Evolutionary conservation across 169 alveolate genomes (phyloP).

Genomic region (Babesia divergens): DNA sequence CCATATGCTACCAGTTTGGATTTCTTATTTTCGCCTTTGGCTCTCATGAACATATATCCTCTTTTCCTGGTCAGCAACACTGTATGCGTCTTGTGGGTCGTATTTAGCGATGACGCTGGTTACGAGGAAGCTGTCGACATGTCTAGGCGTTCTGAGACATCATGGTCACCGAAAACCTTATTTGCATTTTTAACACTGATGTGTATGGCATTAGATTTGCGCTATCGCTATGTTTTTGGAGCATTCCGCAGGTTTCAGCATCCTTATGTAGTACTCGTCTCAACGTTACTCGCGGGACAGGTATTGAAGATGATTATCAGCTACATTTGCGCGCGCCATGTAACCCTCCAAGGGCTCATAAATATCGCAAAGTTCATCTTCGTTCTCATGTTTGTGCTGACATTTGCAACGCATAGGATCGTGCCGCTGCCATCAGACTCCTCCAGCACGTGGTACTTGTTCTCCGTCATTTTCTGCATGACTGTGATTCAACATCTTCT

Average conservation of each 20-base stretch:
- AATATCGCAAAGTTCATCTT: constrained; percentile 12
- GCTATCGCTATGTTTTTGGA: not conserved
- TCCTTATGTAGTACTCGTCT: not conserved
- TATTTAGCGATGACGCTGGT: constrained; percentile 1
- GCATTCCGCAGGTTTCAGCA: not conserved
- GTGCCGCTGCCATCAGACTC: not conserved
- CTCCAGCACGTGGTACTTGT: constrained; percentile 1
- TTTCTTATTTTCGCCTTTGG: constrained; percentile 5
- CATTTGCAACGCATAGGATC: not conserved
- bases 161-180: constrained; percentile 4
- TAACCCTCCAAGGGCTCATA: not conserved
- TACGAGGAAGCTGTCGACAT: constrained; percentile 34
- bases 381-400: not conserved
- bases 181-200: not conserved
- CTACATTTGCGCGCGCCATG: not conserved
- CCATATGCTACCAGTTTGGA: constrained; percentile 14
- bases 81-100: constrained; percentile 44
- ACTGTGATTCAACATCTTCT: constrained; percentile 5
- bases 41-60: constrained; percentile 26
- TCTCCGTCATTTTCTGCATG: not conserved
- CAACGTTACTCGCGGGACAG: not conserved
- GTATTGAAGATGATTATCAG: not conserved
- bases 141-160: not conserved
- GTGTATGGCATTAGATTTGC: not conserved
- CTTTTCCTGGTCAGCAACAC: constrained; percentile 35